Evolutionary conservation across 768 basidiomycete species (phyloP).

Genomic region (Collybia sordida): DNA sequence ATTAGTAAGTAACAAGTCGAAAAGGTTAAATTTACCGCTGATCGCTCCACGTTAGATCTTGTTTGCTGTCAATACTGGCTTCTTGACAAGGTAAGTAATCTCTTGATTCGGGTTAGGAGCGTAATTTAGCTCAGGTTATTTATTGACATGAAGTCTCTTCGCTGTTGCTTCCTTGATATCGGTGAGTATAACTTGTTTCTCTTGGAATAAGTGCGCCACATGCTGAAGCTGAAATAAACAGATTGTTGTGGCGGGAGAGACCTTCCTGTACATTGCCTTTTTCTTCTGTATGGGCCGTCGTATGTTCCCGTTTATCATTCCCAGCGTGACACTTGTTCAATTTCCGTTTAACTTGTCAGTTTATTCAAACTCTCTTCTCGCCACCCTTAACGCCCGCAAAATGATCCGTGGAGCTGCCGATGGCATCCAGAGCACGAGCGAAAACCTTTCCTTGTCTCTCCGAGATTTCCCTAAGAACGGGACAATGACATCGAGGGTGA

Average conservation of each 20-base stretch:
- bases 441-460: slow-evolving; percentile 37
- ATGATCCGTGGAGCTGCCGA: slow-evolving; percentile 41
- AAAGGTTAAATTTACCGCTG: neutral
- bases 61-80: slow-evolving; percentile 44
- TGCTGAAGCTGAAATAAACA: slow-evolving; percentile 17
- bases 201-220: neutral
- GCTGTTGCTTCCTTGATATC: slow-evolving; percentile 56
- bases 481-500: slow-evolving; percentile 30
- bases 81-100: slow-evolving; percentile 28
- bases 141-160: slow-evolving; percentile 36
- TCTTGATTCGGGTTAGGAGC: neutral
- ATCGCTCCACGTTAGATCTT: slow-evolving; percentile 29
- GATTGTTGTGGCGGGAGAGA: slow-evolving; percentile 46
- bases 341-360: slow-evolving; percentile 31
- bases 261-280: slow-evolving; percentile 59
- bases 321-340: neutral
- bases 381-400: slow-evolving; percentile 56
- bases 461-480: slow-evolving; percentile 36
- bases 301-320: slow-evolving; percentile 28
- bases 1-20: slow-evolving; percentile 25
- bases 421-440: slow-evolving; percentile 39
- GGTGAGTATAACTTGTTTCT: slow-evolving; percentile 26
- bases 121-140: slow-evolving; percentile 7
- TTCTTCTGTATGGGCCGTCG: slow-evolving; percentile 60
- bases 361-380: slow-evolving; percentile 61